Evolutionary conservation across 352 stramenopile species (phyloP).

Genomic region (Globisporangium middletonii): DNA sequence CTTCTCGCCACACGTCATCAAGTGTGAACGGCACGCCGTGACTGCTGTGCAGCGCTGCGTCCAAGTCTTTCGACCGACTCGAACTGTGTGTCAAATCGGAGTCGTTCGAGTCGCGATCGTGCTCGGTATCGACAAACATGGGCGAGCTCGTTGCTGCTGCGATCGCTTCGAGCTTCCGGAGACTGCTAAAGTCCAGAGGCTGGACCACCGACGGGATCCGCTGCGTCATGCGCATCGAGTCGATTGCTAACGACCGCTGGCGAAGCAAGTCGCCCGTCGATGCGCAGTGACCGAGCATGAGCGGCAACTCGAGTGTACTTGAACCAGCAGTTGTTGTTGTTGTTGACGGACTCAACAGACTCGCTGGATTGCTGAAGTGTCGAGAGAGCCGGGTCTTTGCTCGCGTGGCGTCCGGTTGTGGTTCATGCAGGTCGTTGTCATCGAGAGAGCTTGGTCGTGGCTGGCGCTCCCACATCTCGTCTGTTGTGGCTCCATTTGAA

Average conservation of each 20-base stretch:
- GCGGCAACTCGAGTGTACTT: neutral
- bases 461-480: constrained; percentile 1
- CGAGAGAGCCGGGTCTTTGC: neutral
- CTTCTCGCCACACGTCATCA: constrained; percentile 11
- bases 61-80: neutral
- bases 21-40: constrained; percentile 4
- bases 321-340: neutral
- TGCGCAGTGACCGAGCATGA: neutral
- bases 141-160: neutral
- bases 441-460: neutral
- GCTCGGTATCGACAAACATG: neutral
- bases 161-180: neutral
- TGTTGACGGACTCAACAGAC: neutral
- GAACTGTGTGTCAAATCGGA: neutral
- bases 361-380: constrained; percentile 1
- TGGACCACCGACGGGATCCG: constrained; percentile 8
- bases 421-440: neutral
- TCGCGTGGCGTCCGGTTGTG: neutral
- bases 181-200: constrained; percentile 13
- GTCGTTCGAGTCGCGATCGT: neutral
- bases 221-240: constrained; percentile 6
- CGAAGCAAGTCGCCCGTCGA: constrained; percentile 1
- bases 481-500: too few species aligned
- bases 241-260: constrained; percentile 5
- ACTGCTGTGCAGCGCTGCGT: neutral